Evolutionary conservation across 2,329 filamentous ascomycete species (phyloP).

Genomic region (Alternaria ethzedia): DNA sequence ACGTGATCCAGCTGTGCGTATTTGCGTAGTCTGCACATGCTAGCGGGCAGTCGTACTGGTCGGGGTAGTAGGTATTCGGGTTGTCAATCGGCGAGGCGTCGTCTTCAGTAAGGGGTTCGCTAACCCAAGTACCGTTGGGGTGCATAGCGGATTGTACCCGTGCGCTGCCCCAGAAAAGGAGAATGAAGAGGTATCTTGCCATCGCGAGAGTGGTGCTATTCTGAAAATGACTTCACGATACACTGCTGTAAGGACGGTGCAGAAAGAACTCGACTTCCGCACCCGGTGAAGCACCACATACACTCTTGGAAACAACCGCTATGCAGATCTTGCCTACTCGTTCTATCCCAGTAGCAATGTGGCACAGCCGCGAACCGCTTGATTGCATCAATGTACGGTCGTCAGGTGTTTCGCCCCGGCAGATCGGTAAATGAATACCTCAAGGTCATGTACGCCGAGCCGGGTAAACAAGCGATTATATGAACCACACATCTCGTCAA

Average conservation of each 20-base stretch:
- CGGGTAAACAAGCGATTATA: background rate
- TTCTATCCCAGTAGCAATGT: too few species aligned
- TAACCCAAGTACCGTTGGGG: background rate
- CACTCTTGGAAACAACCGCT: background rate
- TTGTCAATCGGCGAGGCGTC: background rate
- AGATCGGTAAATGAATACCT: too few species aligned
- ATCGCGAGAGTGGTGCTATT: background rate
- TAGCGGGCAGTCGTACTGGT: background rate
- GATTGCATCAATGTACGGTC: too few species aligned
- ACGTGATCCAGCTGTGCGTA: background rate
- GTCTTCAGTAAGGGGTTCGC: background rate
- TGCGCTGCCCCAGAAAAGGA: background rate
- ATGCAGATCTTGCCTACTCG: background rate
- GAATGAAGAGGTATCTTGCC: background rate
- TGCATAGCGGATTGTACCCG: background rate
- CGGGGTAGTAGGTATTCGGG: background rate
- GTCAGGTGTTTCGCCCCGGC: too few species aligned
- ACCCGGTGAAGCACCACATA: too few species aligned
- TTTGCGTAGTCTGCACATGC: background rate
- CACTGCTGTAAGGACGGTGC: too few species aligned
- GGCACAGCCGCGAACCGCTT: too few species aligned
- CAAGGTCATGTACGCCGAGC: background rate
- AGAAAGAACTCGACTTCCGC: too few species aligned
- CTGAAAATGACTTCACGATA: too few species aligned
- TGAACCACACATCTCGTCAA: background rate